Base-by-base conservation (phyloP, 345 rosid species). In the Kernera saxatilis region DNA sequence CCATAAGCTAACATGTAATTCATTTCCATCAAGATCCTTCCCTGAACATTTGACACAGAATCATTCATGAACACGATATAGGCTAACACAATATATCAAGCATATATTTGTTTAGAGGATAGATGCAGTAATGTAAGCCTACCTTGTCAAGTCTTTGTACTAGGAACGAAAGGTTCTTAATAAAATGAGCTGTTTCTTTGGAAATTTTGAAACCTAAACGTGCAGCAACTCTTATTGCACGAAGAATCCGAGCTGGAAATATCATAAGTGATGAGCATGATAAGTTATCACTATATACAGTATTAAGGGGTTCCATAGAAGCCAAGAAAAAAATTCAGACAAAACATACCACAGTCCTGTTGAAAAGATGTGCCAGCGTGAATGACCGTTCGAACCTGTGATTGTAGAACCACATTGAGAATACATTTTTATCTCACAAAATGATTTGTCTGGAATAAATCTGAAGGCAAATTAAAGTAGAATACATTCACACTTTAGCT, bases 1-100 rank as follows among this genome's bases (percentile, higher is more conserved):
- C 99, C 99, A 81, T 88, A 90, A 14, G 99, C 92, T 41, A 95
- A 78, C 99, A 95, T 90, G 80, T 92, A 91, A 77, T 95, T 95
- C 92, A 92, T 80, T 86, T 95, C 99, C 96, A 90, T 86, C 77
- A 88, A 72, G 77, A 92, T 83, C 78, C 98, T 89, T 67, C 87
- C 81, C 98, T 95, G 72, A 67, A 72, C 75, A 49, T 70, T 72
- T 27, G 54, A 21, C 21, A 63, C 40, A 57, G 23, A 60, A 57
- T 40, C 27, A 32, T 15, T 9, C 17, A 48, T 39, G 15, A 75
- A 44, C 21, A 18, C 2, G 6, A 30, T 37, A 37, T 12, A 46
- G 49, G 21, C 21, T 37, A 37, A 23, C 30, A 53, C 10, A 33
- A 30, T 8, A 27, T 37, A 27, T 13, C 45, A n/a, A 36, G 26